Conservation (phyloP, 352 stramenopile species). For the Phytophthora pini region DNA sequence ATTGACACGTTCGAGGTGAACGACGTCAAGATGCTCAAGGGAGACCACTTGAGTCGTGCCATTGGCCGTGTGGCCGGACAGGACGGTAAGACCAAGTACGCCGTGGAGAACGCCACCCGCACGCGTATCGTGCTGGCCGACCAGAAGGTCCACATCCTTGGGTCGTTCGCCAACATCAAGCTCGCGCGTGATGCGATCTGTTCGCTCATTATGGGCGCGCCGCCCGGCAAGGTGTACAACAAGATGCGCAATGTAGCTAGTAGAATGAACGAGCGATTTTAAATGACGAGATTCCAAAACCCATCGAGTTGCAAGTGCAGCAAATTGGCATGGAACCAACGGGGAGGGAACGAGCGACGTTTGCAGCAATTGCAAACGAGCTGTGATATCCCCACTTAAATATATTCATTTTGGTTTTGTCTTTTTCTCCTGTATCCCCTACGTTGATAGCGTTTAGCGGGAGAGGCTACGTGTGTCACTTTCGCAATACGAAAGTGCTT, state of each 20-base stretch:
- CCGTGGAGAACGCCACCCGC: conserved; percentile 99
- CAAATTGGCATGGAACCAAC: conserved; percentile 19
- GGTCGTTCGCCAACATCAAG: conserved; percentile 98
- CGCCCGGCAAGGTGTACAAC: conserved; percentile 99
- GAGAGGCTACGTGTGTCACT: not conserved
- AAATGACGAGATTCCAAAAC: conserved; percentile 42
- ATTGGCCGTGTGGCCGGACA: conserved; percentile 98
- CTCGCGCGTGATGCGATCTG: conserved; percentile 94
- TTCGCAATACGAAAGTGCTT: conserved; percentile 3
- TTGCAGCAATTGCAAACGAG: conserved; percentile 1
- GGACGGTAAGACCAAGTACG: conserved; percentile 99
- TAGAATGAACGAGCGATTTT: conserved; percentile 98
- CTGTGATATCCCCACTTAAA: conserved; percentile 45
- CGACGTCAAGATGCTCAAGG: conserved; percentile 97
- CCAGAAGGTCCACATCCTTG: conserved; percentile 98
- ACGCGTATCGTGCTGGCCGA: conserved; percentile 99
- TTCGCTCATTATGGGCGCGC: conserved; percentile 95
- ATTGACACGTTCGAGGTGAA: conserved; percentile 99
- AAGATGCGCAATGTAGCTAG: conserved; percentile 99
- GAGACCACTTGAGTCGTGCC: conserved; percentile 98
- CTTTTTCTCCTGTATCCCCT: conserved; percentile 11
- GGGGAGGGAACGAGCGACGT: conserved; percentile 6
- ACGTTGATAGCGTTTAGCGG: conserved; percentile 1
- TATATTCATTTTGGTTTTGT: conserved; percentile 62
- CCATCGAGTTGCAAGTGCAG: conserved; percentile 6